Base-by-base conservation (phyloP, 2,329 filamentous ascomycete species). In the Colletotrichum tropicale region DNA sequence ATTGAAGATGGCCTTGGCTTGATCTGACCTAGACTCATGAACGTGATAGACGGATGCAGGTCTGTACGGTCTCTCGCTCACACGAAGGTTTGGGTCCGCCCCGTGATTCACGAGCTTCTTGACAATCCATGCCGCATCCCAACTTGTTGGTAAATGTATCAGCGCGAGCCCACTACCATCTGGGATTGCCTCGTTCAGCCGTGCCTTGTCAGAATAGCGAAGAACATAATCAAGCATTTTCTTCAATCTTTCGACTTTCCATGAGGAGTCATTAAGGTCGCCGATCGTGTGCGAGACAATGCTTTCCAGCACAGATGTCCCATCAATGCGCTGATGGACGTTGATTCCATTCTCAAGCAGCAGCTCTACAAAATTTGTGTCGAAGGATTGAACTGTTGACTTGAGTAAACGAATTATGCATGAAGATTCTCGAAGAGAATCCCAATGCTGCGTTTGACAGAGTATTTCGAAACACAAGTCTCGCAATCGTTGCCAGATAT, bases 51-150 rank as follows among this genome's bases (percentile, higher is more conserved):
- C 2, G 2, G 8, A 9, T 9, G 28, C 8, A 7, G 28, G 28
- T 3, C 7, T 9, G 7, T 24, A 3, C 1, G 65, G 65, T 0
- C 1, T 0, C 5, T 15, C 5, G 12, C 4, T 8, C 1, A 38
- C 9, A 4, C 67, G 56, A 3, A 61, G 24, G 6, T 70, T 62
- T 6, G 7, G 26, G 7, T 70, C 7, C 1, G 56, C 67, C 7
- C 67, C 67, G 3, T n/a, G 13, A 2, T 32, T 0, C 2, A 36
- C 43, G 2, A 70, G 6, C 5, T 32, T 26, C 10, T 52, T 1
- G 2, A 58, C 6, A 24, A 64, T 1, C 56, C 28, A 32, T 8
- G 9, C 26, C 5, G 21, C 28, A 7, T 1, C 21, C n/a, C n/a
- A 8, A 6, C 15, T 1, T 0, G 1, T 6, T 3, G 43, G n/a